These are phyloP conservation scores for Dendrobium officinale DNA, from an alignment of 106 monocot species.

Conservation along the genomic window DNA sequence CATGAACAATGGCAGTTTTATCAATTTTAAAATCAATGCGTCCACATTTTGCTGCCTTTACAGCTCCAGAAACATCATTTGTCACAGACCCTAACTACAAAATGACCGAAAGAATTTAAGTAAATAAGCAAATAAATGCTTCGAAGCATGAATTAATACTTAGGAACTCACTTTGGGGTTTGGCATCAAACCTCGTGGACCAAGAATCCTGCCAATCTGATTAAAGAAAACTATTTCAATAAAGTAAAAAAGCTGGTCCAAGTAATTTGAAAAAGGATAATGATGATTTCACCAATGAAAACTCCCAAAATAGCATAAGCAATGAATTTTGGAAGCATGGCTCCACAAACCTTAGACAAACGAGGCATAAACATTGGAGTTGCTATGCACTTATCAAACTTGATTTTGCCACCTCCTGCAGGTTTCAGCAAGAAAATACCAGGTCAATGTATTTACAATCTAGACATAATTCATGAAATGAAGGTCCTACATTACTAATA, in stretches of 20 bases:
- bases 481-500: too few relatives aligned
- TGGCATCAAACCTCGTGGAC: slow-evolving; percentile 97
- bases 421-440: slow-evolving; percentile 2
- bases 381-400: slow-evolving; percentile 94
- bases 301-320: not conserved
- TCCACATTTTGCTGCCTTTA: slow-evolving; percentile 82
- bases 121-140: not conserved
- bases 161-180: slow-evolving; percentile 75
- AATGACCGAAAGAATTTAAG: not conserved
- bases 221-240: slow-evolving; percentile 7
- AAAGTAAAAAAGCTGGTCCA: not conserved
- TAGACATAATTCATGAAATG: not conserved
- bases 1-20: slow-evolving; percentile 93
- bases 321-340: not conserved
- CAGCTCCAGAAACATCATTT: slow-evolving; percentile 70
- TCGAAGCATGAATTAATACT: not conserved
- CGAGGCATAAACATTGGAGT: slow-evolving; percentile 87
- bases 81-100: slow-evolving; percentile 92
- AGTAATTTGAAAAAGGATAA: not conserved
- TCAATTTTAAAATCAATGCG: slow-evolving; percentile 94
- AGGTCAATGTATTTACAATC: not conserved
- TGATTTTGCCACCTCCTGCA: slow-evolving; percentile 86
- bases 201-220: slow-evolving; percentile 87
- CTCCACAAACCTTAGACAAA: slow-evolving; percentile 63
- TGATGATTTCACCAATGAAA: not conserved